A percentile compares a stretch with the other conserved stretches of the same genome.
phyloP scores from a whole-genome alignment of 257 asterid species.

The Verbena officinalis region DNA sequence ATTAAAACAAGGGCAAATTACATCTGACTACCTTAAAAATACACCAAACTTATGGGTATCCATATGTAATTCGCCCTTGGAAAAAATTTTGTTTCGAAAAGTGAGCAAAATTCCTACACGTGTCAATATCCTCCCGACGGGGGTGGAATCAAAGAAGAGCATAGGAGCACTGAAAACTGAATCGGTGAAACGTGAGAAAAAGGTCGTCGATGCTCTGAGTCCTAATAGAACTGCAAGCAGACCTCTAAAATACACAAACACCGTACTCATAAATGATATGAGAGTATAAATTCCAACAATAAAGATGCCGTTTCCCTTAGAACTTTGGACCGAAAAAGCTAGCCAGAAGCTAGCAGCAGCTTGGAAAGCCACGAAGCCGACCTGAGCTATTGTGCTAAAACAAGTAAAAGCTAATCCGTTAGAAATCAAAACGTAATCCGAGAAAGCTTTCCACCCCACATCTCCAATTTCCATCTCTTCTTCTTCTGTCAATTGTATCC shows the following conservation, averaged over 20 bases:
- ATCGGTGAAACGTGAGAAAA: conserved; percentile 58
- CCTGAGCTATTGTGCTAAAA: conserved; percentile 32
- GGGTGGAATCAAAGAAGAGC: conserved; percentile 87
- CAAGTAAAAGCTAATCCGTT: conserved; percentile 42
- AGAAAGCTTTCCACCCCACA: conserved; percentile 52
- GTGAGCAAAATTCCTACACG: conserved; percentile 48
- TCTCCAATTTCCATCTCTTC: conserved; percentile 67
- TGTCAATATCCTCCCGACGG: conserved; percentile 74
- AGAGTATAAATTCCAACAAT: conserved; percentile 54
- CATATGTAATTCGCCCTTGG: too few relatives aligned
- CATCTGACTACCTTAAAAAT: too few relatives aligned
- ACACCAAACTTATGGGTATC: too few relatives aligned
- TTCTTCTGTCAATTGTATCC: conserved; percentile 65
- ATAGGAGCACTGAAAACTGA: conserved; percentile 75
- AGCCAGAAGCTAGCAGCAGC: conserved; percentile 84
- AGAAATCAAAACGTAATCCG: conserved; percentile 50
- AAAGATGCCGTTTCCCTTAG: conserved; percentile 37
- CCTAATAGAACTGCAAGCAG: conserved; percentile 59
- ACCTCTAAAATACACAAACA: conserved; percentile 55
- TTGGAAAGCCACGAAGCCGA: conserved; percentile 58
- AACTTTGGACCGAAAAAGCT: conserved; percentile 53
- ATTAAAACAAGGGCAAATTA: too few relatives aligned
- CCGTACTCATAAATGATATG: conserved; percentile 49
- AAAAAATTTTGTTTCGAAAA: too few relatives aligned
- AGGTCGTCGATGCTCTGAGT: conserved; percentile 61